A percentile compares a stretch with the other conserved stretches of the same genome.
phyloP scores from a whole-genome alignment of 73 alveolate species.

The Loxodes magnus region DNA sequence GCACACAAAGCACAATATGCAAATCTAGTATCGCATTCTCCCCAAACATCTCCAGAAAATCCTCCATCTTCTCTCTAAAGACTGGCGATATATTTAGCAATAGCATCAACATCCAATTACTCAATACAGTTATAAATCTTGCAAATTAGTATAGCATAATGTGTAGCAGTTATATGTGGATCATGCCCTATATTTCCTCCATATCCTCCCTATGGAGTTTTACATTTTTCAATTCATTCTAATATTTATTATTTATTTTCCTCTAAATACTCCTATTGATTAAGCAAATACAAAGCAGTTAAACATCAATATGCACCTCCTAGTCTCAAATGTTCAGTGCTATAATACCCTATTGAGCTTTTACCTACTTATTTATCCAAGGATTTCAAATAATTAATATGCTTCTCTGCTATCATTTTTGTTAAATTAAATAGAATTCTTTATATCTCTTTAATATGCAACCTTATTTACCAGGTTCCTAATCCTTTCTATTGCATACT shows the following conservation, averaged over 20 bases:
- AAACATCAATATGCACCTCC: slow-evolving; percentile 92
- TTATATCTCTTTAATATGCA: too few species aligned
- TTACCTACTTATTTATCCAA: slow-evolving; percentile 46
- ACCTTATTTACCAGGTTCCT: too few species aligned
- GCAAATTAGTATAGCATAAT: slow-evolving; percentile 66
- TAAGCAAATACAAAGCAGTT: slow-evolving; percentile 50
- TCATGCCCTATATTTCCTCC: slow-evolving; percentile 84
- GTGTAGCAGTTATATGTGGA: slow-evolving; percentile 70
- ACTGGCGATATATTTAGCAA: slow-evolving; percentile 58
- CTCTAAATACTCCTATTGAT: slow-evolving; percentile 16
- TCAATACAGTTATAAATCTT: slow-evolving; percentile 43
- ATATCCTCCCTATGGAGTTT: slow-evolving; percentile 59
- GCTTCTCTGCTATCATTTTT: slow-evolving; percentile 26
- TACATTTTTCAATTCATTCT: slow-evolving; percentile 39
- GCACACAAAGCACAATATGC: slow-evolving; percentile 81
- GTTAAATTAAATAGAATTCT: too few species aligned
- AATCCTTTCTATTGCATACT: too few species aligned
- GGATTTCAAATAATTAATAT: slow-evolving; percentile 23
- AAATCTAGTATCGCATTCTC: slow-evolving; percentile 55
- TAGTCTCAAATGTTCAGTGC: slow-evolving; percentile 82
- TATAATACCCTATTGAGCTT: slow-evolving; percentile 58
- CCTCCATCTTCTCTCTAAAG: slow-evolving; percentile 86
- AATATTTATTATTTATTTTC: slow-evolving; percentile 46
- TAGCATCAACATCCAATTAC: slow-evolving; percentile 30
- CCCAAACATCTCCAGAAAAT: slow-evolving; percentile 71